Base-by-base conservation (phyloP, 1,284 basidiomycete species). In the Ganoderma leucocontextum region DNA sequence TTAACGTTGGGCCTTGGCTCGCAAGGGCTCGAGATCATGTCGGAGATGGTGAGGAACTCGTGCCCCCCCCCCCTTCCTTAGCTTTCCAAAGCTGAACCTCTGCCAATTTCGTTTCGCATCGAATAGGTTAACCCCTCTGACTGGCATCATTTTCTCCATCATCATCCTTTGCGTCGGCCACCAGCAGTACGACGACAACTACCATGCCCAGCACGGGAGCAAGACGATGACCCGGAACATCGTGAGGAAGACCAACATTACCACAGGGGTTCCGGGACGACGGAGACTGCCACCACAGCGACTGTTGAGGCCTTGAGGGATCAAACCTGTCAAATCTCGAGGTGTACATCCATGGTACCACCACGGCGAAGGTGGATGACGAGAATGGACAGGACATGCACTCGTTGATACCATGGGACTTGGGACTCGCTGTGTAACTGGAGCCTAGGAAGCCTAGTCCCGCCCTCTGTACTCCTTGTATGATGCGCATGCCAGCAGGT, bases 401-500 rank as follows among this genome's bases (percentile, higher is more conserved):
- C 36, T 39, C 41, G 36, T 9, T 42, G 19, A 60, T 36, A 60
- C n/a, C 59, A 17, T 36, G 2, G 59, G 29, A 9, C n/a, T n/a
- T n/a, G n/a, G n/a, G n/a, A n/a, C n/a, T n/a, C n/a, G 53, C 53
- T 15, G 53, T 35, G 53, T 55, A 33, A 19, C 47, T 15, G 4
- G 47, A 12, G 7, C 22, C 22, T n/a, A 22, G n/a, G 22, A 22
- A 22, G 41, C 15, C 4, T 17, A 42, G 10, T 17, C 19, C 19
- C 44, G n/a, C 19, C 7, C 22, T 22, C 25, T 49, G 47, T 49
- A 49, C 25, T 10, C 25, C 22, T 9, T 49, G 47, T 49, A 49
- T 49, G 47, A 49, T 49, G 22, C 22, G 22, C 22, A 25, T 49
- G 72, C 74, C 64, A 76, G 69, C 41, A 81, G 35, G 10, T 74